Evolutionary conservation across 306 rosid genomes (phyloP).

Genomic region (Medicago arabica): DNA sequence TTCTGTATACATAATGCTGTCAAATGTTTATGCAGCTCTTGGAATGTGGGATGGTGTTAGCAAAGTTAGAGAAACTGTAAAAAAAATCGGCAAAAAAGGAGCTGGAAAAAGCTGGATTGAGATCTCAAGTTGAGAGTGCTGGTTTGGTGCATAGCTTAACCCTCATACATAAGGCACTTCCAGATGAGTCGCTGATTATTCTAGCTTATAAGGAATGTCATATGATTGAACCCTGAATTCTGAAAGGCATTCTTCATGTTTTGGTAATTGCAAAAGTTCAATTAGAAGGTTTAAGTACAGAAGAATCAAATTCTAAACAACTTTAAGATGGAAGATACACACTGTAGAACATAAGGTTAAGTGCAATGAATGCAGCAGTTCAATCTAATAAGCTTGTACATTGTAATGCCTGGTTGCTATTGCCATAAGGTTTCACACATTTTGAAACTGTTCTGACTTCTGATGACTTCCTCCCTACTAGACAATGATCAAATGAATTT

Average conservation of each 20-base stretch:
- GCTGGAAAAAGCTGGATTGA: conserved; percentile 95
- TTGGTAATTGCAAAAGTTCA: conserved; percentile 29
- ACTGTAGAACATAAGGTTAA: conserved; percentile 17
- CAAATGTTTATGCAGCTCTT: conserved; percentile 74
- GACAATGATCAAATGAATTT: conserved; percentile 63
- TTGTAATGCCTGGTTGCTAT: neutral
- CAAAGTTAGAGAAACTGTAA: conserved; percentile 63
- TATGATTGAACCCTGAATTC: conserved; percentile 28
- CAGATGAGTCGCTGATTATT: conserved; percentile 9
- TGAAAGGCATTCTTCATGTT: conserved; percentile 36
- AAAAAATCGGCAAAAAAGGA: conserved; percentile 60
- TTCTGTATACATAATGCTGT: conserved; percentile 72
- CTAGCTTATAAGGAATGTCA: conserved; percentile 12
- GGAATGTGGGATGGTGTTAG: conserved; percentile 82
- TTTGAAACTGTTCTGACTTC: conserved; percentile 55
- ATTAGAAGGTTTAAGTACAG: conserved; percentile 26
- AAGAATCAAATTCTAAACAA: conserved; percentile 3
- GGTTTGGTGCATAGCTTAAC: conserved; percentile 32
- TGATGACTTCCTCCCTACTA: conserved; percentile 73
- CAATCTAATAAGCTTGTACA: conserved; percentile 17
- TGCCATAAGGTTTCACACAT: neutral
- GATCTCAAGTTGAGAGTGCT: conserved; percentile 57
- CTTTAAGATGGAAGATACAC: conserved; percentile 19
- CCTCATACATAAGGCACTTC: conserved; percentile 10
- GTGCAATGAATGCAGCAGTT: conserved; percentile 25